Conservation (phyloP, 768 basidiomycete species). For the Multifurca ochricompacta region DNA sequence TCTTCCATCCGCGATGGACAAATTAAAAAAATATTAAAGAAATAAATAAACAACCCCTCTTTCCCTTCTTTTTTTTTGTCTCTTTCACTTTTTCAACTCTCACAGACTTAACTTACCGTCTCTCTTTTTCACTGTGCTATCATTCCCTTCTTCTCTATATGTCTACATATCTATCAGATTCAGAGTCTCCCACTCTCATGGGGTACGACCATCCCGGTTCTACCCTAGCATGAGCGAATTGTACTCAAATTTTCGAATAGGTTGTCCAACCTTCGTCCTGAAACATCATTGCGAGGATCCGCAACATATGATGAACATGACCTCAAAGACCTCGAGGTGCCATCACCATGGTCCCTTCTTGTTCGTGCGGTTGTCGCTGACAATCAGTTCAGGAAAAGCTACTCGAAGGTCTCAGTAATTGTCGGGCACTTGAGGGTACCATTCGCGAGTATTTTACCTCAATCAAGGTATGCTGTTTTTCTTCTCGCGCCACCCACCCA, state of each 20-base stretch:
- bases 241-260: background rate
- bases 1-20: background rate
- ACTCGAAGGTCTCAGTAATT: constrained; percentile 65
- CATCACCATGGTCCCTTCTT: background rate
- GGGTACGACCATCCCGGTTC: background rate
- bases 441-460: constrained; percentile 56
- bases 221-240: background rate
- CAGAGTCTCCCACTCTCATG: background rate
- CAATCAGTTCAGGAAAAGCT: constrained; percentile 44
- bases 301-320: constrained; percentile 9
- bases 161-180: background rate
- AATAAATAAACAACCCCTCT: too few relatives aligned
- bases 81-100: too few relatives aligned
- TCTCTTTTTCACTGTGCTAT: background rate
- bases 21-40: background rate
- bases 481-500: background rate
- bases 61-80: background rate
- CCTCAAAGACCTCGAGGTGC: constrained; percentile 22
- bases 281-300: background rate
- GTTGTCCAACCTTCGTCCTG: background rate
- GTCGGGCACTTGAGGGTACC: constrained; percentile 61
- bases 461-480: constrained; percentile 41
- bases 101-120: too few relatives aligned
- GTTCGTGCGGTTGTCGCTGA: background rate
- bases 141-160: background rate